Evolutionary conservation across 352 stramenopile genomes (phyloP).

Genomic region (Phytophthora lateralis): DNA sequence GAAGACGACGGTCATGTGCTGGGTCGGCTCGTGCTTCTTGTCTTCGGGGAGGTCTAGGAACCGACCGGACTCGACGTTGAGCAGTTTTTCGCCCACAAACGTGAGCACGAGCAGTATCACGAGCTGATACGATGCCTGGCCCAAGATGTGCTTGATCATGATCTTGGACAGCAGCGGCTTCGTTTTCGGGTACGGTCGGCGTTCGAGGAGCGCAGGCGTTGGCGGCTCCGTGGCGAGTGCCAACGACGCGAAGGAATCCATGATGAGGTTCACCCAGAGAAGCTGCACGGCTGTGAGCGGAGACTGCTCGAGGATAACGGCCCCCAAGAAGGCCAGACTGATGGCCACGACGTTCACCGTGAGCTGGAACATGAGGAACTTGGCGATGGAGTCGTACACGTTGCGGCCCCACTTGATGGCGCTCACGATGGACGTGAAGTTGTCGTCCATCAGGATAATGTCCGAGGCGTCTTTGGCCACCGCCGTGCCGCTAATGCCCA

Average conservation of each 20-base stretch:
- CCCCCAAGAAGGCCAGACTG: conserved; percentile 91
- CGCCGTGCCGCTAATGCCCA: conserved; percentile 96
- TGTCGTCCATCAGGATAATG: conserved; percentile 97
- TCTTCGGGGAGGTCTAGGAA: conserved; percentile 41
- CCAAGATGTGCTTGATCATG: conserved; percentile 97
- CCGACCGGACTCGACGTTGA: conserved; percentile 54
- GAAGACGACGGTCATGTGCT: conserved; percentile 97
- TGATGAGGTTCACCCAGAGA: conserved; percentile 99
- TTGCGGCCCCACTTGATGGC: conserved; percentile 96
- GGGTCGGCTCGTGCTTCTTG: conserved; percentile 53
- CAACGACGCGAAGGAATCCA: conserved; percentile 97
- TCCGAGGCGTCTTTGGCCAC: conserved; percentile 96
- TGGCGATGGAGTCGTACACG: conserved; percentile 97
- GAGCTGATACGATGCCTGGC: conserved; percentile 93
- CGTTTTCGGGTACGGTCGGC: conserved; percentile 92
- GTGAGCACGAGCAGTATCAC: conserved; percentile 87
- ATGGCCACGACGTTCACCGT: conserved; percentile 97
- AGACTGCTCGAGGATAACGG: conserved; percentile 76
- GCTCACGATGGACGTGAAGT: conserved; percentile 96
- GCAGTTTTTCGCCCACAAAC: conserved; percentile 71
- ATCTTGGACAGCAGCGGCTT: conserved; percentile 92
- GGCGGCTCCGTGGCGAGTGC: conserved; percentile 95
- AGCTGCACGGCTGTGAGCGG: conserved; percentile 96
- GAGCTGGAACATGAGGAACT: conserved; percentile 99
- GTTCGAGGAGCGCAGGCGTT: conserved; percentile 88